phyloP scores from a whole-genome alignment of 495 filamentous ascomycete species.

The Podospora pseudocomata region DNA sequence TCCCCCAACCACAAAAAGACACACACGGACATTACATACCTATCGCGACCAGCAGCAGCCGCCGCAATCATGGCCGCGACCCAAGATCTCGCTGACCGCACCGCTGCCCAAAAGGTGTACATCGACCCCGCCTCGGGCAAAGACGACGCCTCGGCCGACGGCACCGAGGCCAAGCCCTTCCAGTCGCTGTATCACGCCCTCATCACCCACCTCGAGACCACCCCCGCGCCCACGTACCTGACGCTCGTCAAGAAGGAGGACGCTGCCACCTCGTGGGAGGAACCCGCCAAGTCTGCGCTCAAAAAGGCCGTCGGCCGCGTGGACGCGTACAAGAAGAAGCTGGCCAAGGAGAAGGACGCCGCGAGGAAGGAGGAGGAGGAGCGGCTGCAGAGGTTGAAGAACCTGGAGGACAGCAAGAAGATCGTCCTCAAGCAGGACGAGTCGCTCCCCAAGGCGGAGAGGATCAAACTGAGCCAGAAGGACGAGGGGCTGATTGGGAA shows the following conservation, averaged over 20 bases:
- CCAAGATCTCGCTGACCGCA: constrained; percentile 43
- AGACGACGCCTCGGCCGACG: constrained; percentile 63
- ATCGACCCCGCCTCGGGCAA: constrained; percentile 74
- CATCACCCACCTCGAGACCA: constrained; percentile 60
- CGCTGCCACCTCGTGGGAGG: constrained; percentile 67
- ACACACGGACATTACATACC: constrained; percentile 9
- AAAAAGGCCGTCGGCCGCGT: constrained; percentile 76
- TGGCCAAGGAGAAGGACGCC: constrained; percentile 63
- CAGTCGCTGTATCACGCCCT: constrained; percentile 76
- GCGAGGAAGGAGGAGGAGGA: constrained; percentile 68
- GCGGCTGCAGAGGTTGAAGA: constrained; percentile 57
- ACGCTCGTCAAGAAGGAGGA: constrained; percentile 65
- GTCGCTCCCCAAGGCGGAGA: constrained; percentile 71
- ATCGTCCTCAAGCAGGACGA: constrained; percentile 75
- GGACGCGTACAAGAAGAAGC: constrained; percentile 73
- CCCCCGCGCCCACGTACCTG: constrained; percentile 57
- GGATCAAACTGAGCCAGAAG: constrained; percentile 69
- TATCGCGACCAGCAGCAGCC: constrained; percentile 7
- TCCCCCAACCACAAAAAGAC: constrained; percentile 3
- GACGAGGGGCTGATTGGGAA: constrained; percentile 59
- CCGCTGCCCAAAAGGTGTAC: constrained; percentile 55
- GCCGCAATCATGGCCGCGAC: constrained; percentile 32
- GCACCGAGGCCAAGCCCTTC: constrained; percentile 69
- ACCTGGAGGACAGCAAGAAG: constrained; percentile 84
- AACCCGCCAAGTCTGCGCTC: constrained; percentile 73